A percentile compares a stretch with the other conserved stretches of the same genome.
Evolutionary conservation across 805 yeast genomes (phyloP).

Genomic region (Zygosaccharomyces rouxii): DNA sequence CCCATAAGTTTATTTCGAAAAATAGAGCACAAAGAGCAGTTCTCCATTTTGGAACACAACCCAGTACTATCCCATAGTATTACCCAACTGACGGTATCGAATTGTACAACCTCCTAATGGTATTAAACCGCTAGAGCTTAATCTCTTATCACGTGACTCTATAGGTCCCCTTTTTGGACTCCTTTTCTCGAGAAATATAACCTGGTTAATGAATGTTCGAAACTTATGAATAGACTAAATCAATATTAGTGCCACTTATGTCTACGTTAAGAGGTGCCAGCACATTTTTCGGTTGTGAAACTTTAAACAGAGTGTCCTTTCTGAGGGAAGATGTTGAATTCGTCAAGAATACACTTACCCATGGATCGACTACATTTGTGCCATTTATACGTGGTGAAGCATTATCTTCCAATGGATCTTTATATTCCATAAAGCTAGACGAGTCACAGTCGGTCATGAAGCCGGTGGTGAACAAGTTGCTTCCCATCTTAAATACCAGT

Average conservation of each 20-base stretch:
- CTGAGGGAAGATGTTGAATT: conserved; percentile 49
- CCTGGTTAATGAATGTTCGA: not conserved
- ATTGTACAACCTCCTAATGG: not conserved
- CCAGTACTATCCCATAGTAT: not conserved
- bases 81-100: not conserved
- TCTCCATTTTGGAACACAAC: not conserved
- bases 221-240: too few species aligned
- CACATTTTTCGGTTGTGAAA: conserved; percentile 43
- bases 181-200: not conserved
- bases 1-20: not conserved
- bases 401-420: conserved; percentile 8
- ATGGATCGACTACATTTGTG: conserved; percentile 42
- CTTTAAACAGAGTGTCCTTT: conserved; percentile 54
- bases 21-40: not conserved
- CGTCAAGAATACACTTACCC: conserved; percentile 40
- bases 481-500: conserved; percentile 13
- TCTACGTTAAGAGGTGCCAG: conserved; percentile 9
- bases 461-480: conserved; percentile 5
- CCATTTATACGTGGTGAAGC: conserved; percentile 36
- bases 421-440: conserved; percentile 10
- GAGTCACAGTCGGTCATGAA: conserved; percentile 7
- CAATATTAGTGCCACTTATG: not conserved
- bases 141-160: not conserved
- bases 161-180: not conserved
- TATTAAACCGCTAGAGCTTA: not conserved